Evolutionary conservation across 1,139 yeast species (phyloP).

Genomic region (Sugiyamaella xylanicola): DNA sequence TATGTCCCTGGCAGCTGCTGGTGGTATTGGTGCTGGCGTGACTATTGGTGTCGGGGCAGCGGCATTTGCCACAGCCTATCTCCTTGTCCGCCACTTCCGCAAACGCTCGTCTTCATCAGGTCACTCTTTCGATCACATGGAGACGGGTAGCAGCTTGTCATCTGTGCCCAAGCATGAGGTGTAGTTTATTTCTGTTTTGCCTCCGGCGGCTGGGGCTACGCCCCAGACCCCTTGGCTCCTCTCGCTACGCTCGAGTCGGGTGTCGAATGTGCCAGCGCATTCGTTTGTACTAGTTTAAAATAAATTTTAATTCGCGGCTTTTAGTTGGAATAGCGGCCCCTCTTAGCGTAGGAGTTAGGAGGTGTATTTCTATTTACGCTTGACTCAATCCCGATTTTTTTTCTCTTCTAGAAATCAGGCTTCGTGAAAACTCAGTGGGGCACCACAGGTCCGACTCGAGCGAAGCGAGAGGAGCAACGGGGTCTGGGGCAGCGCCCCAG

Average conservation of each 20-base stretch:
- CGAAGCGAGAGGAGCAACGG: background rate
- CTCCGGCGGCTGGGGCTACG: background rate
- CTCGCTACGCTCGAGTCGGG: background rate
- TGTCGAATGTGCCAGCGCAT: too few relatives aligned
- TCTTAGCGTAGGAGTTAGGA: too few relatives aligned
- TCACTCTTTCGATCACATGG: constrained; percentile 2
- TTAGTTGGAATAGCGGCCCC: too few relatives aligned
- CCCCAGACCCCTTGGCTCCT: background rate
- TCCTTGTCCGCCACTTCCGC: background rate
- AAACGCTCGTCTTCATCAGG: background rate
- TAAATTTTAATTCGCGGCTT: too few relatives aligned
- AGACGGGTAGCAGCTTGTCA: constrained; percentile 1
- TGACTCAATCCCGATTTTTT: too few relatives aligned
- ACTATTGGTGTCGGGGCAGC: constrained; percentile 46
- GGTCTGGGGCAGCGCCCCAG: constrained; percentile 2
- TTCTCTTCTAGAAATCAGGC: too few relatives aligned
- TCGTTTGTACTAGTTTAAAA: too few relatives aligned
- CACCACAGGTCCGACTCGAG: background rate
- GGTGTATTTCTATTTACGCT: too few relatives aligned
- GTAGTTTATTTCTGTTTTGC: background rate
- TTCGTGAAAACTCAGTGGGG: too few relatives aligned
- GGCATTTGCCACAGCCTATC: constrained; percentile 23
- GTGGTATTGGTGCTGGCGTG: constrained; percentile 56
- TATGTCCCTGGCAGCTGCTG: constrained; percentile 47
- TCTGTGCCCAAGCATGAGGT: constrained; percentile 9